Conservation (phyloP, 2,329 filamentous ascomycete species). For the Colletotrichum costaricense region DNA sequence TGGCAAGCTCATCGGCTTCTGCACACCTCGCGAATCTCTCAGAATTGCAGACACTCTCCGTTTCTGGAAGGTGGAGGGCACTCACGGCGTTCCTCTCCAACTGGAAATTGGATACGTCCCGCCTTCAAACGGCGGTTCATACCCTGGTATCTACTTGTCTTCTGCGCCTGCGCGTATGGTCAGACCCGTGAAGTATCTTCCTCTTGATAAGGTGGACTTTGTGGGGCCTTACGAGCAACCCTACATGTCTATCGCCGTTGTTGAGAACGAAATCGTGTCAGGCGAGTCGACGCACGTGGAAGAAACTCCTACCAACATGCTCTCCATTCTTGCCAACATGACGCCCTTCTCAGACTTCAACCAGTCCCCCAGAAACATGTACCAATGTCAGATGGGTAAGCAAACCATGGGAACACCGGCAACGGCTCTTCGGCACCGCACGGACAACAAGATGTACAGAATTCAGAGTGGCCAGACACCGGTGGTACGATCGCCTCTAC, state of each 20-base stretch:
- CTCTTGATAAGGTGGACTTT: slow-evolving; percentile 85
- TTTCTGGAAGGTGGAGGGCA: slow-evolving; percentile 94
- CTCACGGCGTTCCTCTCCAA: slow-evolving; percentile 81
- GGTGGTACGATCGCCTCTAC: slow-evolving; percentile 88
- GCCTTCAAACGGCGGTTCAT: slow-evolving; percentile 89
- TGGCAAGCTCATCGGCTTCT: slow-evolving; percentile 90
- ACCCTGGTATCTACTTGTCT: slow-evolving; percentile 95
- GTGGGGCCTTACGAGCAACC: slow-evolving; percentile 96
- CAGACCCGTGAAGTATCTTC: slow-evolving; percentile 90
- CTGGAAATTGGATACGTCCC: slow-evolving; percentile 95
- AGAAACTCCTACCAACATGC: slow-evolving; percentile 92
- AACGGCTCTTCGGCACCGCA: slow-evolving; percentile 84
- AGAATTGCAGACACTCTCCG: slow-evolving; percentile 87
- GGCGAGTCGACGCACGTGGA: slow-evolving; percentile 94
- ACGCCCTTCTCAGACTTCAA: slow-evolving; percentile 99
- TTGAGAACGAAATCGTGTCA: slow-evolving; percentile 87
- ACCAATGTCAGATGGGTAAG: slow-evolving; percentile 99
- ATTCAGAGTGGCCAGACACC: slow-evolving; percentile 97
- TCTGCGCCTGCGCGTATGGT: slow-evolving; percentile 89
- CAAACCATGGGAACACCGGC: slow-evolving; percentile 98
- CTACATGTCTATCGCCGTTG: slow-evolving; percentile 96
- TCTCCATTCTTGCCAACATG: slow-evolving; percentile 98
- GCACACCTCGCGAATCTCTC: slow-evolving; percentile 83
- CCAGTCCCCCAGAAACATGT: slow-evolving; percentile 99
- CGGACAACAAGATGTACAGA: slow-evolving; percentile 97